phyloP scores from a whole-genome alignment of 352 stramenopile species.

The Phytophthora melonis region DNA sequence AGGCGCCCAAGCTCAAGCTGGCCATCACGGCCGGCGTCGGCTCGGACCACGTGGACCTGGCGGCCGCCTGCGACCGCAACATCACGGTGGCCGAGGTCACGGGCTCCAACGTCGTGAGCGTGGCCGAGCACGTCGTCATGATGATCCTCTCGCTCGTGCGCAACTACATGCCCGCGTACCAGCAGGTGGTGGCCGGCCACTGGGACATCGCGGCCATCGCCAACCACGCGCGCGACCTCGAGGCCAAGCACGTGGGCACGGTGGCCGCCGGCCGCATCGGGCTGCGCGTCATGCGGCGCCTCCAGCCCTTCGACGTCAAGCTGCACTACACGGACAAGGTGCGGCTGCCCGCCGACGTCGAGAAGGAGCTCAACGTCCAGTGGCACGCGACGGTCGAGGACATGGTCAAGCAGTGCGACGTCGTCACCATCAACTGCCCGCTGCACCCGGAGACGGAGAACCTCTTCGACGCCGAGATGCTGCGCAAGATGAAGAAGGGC shows the following conservation, averaged over 20 bases:
- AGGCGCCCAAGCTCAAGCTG: conserved; percentile 53
- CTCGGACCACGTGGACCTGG: conserved; percentile 58
- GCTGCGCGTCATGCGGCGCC: conserved; percentile 42
- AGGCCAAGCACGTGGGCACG: conserved; percentile 51
- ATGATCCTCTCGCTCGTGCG: conserved; percentile 48
- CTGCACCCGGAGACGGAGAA: conserved; percentile 70
- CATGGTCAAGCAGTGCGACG: conserved; percentile 68
- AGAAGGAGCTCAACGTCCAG: conserved; percentile 56
- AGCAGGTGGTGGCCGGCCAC: conserved; percentile 45
- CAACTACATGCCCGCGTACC: conserved; percentile 61
- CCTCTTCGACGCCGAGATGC: conserved; percentile 70
- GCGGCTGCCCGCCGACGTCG: conserved; percentile 43
- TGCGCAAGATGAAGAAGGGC: conserved; percentile 72
- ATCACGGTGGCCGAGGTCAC: conserved; percentile 58
- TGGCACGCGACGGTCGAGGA: conserved; percentile 47
- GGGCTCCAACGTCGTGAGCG: conserved; percentile 53
- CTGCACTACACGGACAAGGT: conserved; percentile 61
- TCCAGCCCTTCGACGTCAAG: conserved; percentile 59
- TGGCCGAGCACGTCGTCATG: conserved; percentile 63
- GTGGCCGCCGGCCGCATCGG: conserved; percentile 54
- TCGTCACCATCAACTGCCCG: conserved; percentile 81
- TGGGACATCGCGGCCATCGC: conserved; percentile 56
- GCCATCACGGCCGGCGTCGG: conserved; percentile 55
- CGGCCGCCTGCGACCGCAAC: conserved; percentile 47
- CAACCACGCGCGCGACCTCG: conserved; percentile 50